Evolutionary conservation across 2,329 filamentous ascomycete species (phyloP).

Genomic region (Phialophora verrucosa): DNA sequence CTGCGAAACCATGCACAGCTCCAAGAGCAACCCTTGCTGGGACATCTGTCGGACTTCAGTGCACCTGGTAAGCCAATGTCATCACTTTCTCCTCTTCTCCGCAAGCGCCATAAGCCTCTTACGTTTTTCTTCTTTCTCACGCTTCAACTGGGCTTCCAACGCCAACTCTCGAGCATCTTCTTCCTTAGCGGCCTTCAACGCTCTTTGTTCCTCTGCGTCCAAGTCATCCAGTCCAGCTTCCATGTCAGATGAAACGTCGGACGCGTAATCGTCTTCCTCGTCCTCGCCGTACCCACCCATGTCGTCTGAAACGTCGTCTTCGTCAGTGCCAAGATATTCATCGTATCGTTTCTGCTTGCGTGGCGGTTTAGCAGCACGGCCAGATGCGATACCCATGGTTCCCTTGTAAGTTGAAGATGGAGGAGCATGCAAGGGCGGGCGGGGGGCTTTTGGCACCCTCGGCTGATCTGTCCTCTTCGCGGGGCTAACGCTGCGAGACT

Average conservation of each 20-base stretch:
- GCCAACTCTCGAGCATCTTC: slow-evolving; percentile 56
- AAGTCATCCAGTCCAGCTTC: slow-evolving; percentile 56
- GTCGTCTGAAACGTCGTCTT: slow-evolving; percentile 51
- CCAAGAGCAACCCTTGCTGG: neutral
- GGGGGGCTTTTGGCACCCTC: slow-evolving; percentile 28
- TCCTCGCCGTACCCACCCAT: slow-evolving; percentile 48
- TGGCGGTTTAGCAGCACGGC: slow-evolving; percentile 42
- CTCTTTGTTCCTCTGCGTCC: slow-evolving; percentile 52
- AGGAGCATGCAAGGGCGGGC: slow-evolving; percentile 37
- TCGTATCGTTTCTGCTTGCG: slow-evolving; percentile 39
- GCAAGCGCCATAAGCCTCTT: slow-evolving; percentile 50
- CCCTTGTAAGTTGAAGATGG: slow-evolving; percentile 47
- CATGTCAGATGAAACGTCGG: slow-evolving; percentile 57
- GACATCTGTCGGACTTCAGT: neutral
- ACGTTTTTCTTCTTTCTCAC: slow-evolving; percentile 54
- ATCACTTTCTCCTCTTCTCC: slow-evolving; percentile 32
- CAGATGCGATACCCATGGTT: slow-evolving; percentile 48
- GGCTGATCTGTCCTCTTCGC: slow-evolving; percentile 44
- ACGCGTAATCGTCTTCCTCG: slow-evolving; percentile 49
- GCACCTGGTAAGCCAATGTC: neutral
- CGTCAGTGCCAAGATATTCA: slow-evolving; percentile 55
- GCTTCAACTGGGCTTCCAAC: slow-evolving; percentile 52
- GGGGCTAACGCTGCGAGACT: slow-evolving; percentile 36
- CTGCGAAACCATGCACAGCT: neutral
- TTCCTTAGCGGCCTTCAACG: slow-evolving; percentile 48